Conservation (phyloP, 208 protist genomes). For the Leishmania braziliensis region DNA sequence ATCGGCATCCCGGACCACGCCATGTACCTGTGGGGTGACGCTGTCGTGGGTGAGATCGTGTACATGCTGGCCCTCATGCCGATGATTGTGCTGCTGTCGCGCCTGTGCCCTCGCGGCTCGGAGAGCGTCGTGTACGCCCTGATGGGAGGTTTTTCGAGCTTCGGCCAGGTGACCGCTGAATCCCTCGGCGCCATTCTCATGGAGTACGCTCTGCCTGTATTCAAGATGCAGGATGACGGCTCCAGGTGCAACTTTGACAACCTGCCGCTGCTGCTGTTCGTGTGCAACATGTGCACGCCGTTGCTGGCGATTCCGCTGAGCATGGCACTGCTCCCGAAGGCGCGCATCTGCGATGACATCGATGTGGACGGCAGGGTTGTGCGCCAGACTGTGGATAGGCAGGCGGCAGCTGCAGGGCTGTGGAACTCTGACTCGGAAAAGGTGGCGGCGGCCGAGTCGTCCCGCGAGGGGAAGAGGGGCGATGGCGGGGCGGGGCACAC, state of each 20-base stretch:
- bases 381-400: conserved; percentile 1
- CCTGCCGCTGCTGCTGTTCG: conserved; percentile 44
- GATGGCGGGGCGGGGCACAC: not conserved
- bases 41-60: conserved; percentile 49
- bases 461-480: too few relatives aligned
- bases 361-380: conserved; percentile 45
- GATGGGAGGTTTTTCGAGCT: conserved; percentile 72
- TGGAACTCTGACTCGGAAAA: not conserved
- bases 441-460: not conserved
- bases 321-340: conserved; percentile 49
- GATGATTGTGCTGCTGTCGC: conserved; percentile 68
- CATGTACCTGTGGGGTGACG: conserved; percentile 70
- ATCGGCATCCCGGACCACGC: conserved; percentile 52
- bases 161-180: conserved; percentile 47
- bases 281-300: conserved; percentile 48
- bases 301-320: conserved; percentile 50
- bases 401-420: conserved; percentile 10
- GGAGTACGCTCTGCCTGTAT: conserved; percentile 45
- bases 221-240: conserved; percentile 11
- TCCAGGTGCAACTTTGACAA: conserved; percentile 64
- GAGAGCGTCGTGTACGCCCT: conserved; percentile 80
- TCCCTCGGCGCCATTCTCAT: conserved; percentile 54
- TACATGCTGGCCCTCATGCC: conserved; percentile 80
- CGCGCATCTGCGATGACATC: conserved; percentile 54
- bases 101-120: conserved; percentile 74